Evolutionary conservation across 2,329 filamentous ascomycete genomes (phyloP).

Genomic region (Fusarium nodosum): DNA sequence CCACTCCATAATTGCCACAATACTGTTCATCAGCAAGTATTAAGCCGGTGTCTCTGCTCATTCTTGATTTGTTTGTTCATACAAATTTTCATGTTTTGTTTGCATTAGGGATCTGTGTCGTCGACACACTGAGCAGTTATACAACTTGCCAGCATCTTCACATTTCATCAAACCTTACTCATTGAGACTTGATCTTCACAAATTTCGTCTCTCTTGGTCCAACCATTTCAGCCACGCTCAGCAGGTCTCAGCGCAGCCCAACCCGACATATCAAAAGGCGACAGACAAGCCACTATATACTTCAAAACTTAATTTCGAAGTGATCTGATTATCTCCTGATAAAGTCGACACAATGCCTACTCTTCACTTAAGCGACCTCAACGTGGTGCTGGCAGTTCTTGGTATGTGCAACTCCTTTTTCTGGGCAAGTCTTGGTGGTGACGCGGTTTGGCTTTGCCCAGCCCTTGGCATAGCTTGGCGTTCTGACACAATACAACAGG

Average conservation of each 20-base stretch:
- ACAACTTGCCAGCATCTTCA: neutral
- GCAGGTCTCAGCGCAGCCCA: neutral
- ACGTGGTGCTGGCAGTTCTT: slow-evolving; percentile 63
- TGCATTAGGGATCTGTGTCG: neutral
- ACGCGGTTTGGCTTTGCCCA: slow-evolving; percentile 7
- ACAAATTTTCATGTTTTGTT: slow-evolving; percentile 8
- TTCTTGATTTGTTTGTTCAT: neutral
- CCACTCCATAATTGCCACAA: neutral
- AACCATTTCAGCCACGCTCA: neutral
- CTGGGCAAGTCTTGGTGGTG: slow-evolving; percentile 11
- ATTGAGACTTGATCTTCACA: neutral
- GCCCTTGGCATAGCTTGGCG: slow-evolving; percentile 20
- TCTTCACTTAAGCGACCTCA: slow-evolving; percentile 65
- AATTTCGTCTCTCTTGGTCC: neutral
- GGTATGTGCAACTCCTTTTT: slow-evolving; percentile 51
- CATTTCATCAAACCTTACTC: too few species aligned
- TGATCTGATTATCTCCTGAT: slow-evolving; percentile 3
- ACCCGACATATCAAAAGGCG: neutral
- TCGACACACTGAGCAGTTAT: slow-evolving; percentile 2
- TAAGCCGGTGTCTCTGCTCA: neutral
- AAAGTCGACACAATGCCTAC: slow-evolving; percentile 30
- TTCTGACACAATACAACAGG: slow-evolving; percentile 51
- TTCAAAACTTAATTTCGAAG: neutral
- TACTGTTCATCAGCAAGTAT: neutral
- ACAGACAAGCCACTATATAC: slow-evolving; percentile 12